Base-by-base conservation (phyloP, 331 rosid species). In the Pyracantha coccinea region DNA sequence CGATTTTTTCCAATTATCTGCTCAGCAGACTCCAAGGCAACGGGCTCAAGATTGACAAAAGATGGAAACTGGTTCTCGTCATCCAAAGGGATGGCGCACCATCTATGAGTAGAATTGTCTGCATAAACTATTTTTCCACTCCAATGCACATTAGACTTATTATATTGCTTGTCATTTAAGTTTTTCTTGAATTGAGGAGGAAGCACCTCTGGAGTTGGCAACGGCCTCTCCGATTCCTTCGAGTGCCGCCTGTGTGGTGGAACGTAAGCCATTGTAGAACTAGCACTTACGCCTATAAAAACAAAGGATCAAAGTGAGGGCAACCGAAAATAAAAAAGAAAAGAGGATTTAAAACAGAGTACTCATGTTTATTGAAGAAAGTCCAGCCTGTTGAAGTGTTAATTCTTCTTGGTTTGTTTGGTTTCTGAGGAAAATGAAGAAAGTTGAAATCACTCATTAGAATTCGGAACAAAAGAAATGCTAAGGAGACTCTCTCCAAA, bases 191-290 rank as follows among this genome's bases (percentile, higher is more conserved):
- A 80, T 6, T 20, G 70, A 35, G 79, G 74, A 69, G 84, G 78
- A 53, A 71, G 85, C 68, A 61, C 41, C 71, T 75, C 75, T 5
- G 89, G 79, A 25, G 82, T 80, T 1, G 76, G 84, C 63, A 33
- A 41, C 0, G 60, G 65, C 52, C 72, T 33, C 12, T 54, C 64
- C 15, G 60, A 10, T 70, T 66, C 83, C 57, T 79, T 71, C 17
- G 80, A 67, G 44, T 54, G 85, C 27, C 85, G 87, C 76, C 81
- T 88, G 75, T 88, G 90, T 0, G 89, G 93, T 19, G 93, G 89
- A 7, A 88, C 24, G 81, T 88, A 88, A 25, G 90, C 84, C 93
- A 86, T 88, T 6, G 6, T 5, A 47, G 29, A 11, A 5, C 19
- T 16, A 28, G n/a, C 55, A 59, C 41, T 58, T 72, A 23, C 0